Base-by-base conservation (phyloP, 2,329 filamentous ascomycete species). In the Hypoxylon sp. region DNA sequence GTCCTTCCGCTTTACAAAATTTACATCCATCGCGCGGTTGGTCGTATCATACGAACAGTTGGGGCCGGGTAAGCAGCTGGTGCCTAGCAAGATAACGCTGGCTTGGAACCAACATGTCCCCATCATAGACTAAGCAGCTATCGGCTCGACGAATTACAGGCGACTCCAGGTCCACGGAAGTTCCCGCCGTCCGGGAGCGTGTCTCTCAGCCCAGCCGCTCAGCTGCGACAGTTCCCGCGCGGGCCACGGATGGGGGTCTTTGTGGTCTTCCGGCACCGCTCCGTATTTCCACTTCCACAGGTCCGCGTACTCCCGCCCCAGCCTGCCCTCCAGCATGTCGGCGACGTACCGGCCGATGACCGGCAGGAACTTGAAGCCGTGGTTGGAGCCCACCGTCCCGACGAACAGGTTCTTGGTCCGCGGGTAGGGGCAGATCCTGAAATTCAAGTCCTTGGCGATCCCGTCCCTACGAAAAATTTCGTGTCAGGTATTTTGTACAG, bases 321-420 rank as follows among this genome's bases (percentile, higher is more conserved):
- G 69, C 8, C 62, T 73, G 2, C 76, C 75, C 64, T 80, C 74
- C 8, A 81, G 61, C 8, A 76, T 75, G 58, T 79, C 76, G 20
- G 80, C 76, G 55, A 81, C 71, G 64, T 78, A 78, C 48, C 79
- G 77, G n/a, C 79, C 79, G 9, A 81, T 66, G 10, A 81, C 75
- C 13, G 79, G 79, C 68, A 81, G 72, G 71, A 81, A 81, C 56
- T 81, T 81, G 67, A 74, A 81, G 10, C 68, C 79, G 57, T 82
- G 79, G 11, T 79, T 79, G 56, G 76, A 79, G 27, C 78, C 79
- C 27, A 79, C 78, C 1, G 78, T 81, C 6, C 78, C 79, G 43
- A 81, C 64, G 69, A 81, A 79, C 21, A 81, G 73, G 46, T 72
- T 71, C 35, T 63, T 40, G 13, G 46, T 37, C 20, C 48, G 21